phyloP scores from a whole-genome alignment of 1,284 basidiomycete species.

The Hypsizygus ulmarius region DNA sequence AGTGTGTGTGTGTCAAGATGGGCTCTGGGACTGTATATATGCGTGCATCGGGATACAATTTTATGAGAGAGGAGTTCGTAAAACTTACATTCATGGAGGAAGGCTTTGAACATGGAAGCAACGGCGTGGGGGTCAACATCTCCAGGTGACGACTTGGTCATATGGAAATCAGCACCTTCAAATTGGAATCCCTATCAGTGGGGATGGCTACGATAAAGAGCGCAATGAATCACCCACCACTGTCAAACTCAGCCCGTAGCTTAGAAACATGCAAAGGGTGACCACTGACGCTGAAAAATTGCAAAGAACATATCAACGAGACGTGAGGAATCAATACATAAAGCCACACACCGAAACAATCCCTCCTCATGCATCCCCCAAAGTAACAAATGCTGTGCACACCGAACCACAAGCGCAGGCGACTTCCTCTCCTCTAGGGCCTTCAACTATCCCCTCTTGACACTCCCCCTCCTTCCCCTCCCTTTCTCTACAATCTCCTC shows the following conservation, averaged over 20 bases:
- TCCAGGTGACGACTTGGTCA: conserved; percentile 70
- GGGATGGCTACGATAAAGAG: conserved; percentile 7
- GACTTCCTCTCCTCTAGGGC: conserved; percentile 55
- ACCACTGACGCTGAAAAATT: conserved; percentile 60
- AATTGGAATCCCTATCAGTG: conserved; percentile 16
- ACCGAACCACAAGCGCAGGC: conserved; percentile 74
- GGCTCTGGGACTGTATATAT: conserved; percentile 70
- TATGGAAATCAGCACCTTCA: conserved; percentile 79
- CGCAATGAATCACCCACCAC: conserved; percentile 45
- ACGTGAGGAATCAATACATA: conserved; percentile 4
- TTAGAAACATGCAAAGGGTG: conserved; percentile 72
- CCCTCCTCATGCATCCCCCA: conserved; percentile 87
- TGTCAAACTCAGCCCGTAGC: conserved; percentile 80
- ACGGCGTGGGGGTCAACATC: conserved; percentile 93
- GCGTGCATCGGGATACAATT: conserved; percentile 7
- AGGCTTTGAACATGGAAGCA: conserved; percentile 81
- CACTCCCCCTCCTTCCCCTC: conserved; percentile 24
- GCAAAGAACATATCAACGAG: conserved; percentile 13
- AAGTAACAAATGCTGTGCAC: conserved; percentile 73
- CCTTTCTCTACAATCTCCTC: conserved; percentile 9
- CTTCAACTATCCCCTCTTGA: conserved; percentile 25
- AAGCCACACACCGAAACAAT: conserved; percentile 62
- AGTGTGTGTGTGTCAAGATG: conserved; percentile 71
- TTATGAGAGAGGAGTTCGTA: conserved; percentile 5
- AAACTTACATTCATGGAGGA: conserved; percentile 70